These are phyloP conservation scores for Psilocybe cyanescens DNA, from an alignment of 768 basidiomycete species.

Conservation along the genomic window DNA sequence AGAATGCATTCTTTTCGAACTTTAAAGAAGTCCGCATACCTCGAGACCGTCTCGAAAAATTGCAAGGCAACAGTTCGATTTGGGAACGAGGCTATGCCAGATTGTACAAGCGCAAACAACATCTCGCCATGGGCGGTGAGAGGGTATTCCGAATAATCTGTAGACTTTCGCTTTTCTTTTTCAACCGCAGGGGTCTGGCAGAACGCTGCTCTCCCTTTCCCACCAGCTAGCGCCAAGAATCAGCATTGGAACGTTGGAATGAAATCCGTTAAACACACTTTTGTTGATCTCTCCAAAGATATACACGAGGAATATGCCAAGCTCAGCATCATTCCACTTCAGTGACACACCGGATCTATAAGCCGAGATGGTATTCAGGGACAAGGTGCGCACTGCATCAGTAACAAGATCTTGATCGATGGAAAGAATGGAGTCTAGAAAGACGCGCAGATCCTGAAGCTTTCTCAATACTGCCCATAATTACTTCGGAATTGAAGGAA, in stretches of 20 bases:
- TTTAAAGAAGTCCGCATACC: slow-evolving; percentile 97
- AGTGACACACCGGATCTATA: slow-evolving; percentile 66
- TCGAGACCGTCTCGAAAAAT: slow-evolving; percentile 90
- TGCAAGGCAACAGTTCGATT: slow-evolving; percentile 85
- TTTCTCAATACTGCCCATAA: slow-evolving; percentile 16
- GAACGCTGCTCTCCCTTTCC: slow-evolving; percentile 85
- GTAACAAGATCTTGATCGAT: slow-evolving; percentile 90
- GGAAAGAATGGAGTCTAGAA: slow-evolving; percentile 84
- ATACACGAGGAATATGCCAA: slow-evolving; percentile 91
- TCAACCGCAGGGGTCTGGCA: slow-evolving; percentile 74
- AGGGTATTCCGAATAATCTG: slow-evolving; percentile 80
- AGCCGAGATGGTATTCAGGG: slow-evolving; percentile 73
- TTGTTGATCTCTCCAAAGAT: slow-evolving; percentile 94
- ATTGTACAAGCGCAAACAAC: slow-evolving; percentile 81
- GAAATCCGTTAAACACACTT: slow-evolving; percentile 49
- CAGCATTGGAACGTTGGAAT: slow-evolving; percentile 9
- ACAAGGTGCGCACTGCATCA: slow-evolving; percentile 70
- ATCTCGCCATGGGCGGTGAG: slow-evolving; percentile 92
- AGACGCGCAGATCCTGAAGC: slow-evolving; percentile 77
- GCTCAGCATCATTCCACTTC: slow-evolving; percentile 92
- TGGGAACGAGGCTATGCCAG: slow-evolving; percentile 81
- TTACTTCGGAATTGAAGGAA: neutral
- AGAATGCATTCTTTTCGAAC: slow-evolving; percentile 88
- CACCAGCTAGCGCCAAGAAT: slow-evolving; percentile 51
- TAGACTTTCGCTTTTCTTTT: slow-evolving; percentile 67